These are phyloP conservation scores for Oenanthe javanica DNA, from an alignment of 140 eudicot species.

Conservation along the genomic window DNA sequence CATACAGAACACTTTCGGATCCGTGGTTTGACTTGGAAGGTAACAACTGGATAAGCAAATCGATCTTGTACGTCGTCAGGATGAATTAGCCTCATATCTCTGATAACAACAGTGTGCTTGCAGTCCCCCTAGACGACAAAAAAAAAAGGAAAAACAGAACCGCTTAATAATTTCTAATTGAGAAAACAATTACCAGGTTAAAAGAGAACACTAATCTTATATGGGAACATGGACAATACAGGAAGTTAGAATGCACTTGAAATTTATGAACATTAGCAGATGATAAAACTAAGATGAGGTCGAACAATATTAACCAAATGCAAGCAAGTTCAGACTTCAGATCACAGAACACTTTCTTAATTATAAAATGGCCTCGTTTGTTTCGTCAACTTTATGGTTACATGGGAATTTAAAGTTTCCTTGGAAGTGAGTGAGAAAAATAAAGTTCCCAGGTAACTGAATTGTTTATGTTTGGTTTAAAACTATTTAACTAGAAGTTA, in stretches of 20 bases:
- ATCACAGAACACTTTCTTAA: neutral
- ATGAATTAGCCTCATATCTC: constrained; percentile 83
- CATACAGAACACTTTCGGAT: constrained; percentile 60
- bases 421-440: too few species aligned
- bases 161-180: neutral
- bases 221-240: neutral
- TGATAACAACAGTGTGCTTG: constrained; percentile 59
- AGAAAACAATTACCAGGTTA: neutral
- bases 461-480: too few species aligned
- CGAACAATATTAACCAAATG: neutral
- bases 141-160: neutral
- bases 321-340: neutral
- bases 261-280: neutral
- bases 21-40: constrained; percentile 40
- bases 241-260: neutral
- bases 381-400: too few species aligned
- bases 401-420: too few species aligned
- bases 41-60: constrained; percentile 58
- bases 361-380: neutral
- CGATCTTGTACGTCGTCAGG: constrained; percentile 66
- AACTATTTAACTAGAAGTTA: too few species aligned
- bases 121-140: constrained; percentile 57
- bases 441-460: too few species aligned
- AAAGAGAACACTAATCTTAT: neutral
- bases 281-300: neutral